Conservation (phyloP, 352 stramenopile genomes). For the Globisporangium recalcitrans region DNA sequence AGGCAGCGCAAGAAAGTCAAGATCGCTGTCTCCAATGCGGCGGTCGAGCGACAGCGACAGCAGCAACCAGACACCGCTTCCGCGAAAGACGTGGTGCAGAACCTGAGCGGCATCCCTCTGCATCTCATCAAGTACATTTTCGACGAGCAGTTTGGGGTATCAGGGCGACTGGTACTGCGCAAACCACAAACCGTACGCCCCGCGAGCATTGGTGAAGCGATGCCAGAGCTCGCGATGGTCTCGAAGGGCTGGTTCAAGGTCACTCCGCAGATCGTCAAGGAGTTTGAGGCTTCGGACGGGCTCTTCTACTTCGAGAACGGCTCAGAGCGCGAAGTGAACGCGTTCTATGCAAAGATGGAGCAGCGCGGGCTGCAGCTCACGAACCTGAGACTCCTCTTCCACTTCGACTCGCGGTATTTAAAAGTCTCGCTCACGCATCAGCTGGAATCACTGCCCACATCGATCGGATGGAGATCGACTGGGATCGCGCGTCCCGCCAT, state of each 20-base stretch:
- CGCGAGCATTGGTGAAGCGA: not conserved
- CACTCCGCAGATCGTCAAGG: not conserved
- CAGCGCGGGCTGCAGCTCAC: not conserved
- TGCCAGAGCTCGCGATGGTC: not conserved
- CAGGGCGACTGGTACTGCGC: not conserved
- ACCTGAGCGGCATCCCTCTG: not conserved
- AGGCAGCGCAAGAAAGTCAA: not conserved
- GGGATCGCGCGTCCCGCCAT: constrained; percentile 1
- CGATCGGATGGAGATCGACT: not conserved
- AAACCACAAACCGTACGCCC: not conserved
- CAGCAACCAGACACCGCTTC: not conserved
- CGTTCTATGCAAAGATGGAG: not conserved
- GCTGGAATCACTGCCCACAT: not conserved
- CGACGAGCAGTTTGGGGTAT: not conserved
- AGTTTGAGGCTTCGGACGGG: not conserved
- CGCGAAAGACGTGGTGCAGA: not conserved
- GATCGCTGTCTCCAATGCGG: not conserved
- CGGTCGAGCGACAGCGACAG: not conserved
- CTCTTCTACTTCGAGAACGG: not conserved
- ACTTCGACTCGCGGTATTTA: not conserved
- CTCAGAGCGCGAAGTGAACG: not conserved
- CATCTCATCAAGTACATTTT: not conserved
- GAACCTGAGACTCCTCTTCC: not conserved
- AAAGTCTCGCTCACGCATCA: not conserved
- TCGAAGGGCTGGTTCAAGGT: not conserved